Evolutionary conservation across 768 basidiomycete genomes (phyloP).

Genomic region (Calocybe indica): DNA sequence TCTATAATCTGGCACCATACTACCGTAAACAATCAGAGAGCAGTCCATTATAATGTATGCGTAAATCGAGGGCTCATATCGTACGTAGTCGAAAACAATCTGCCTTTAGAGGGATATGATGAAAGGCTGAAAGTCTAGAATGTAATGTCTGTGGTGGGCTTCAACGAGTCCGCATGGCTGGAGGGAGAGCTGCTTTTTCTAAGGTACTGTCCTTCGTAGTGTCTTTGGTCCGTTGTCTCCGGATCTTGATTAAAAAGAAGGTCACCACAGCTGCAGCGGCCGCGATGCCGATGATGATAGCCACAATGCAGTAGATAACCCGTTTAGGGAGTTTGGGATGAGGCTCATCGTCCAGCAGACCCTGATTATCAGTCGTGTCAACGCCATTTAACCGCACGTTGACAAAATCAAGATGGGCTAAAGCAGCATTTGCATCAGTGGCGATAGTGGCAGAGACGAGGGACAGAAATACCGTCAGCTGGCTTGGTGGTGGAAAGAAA

Average conservation of each 20-base stretch:
- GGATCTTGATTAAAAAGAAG: conserved; percentile 9
- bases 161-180: not conserved
- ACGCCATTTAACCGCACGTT: conserved; percentile 24
- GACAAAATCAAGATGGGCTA: conserved; percentile 33
- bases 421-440: not conserved
- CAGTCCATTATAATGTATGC: too few species aligned
- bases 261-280: conserved; percentile 5
- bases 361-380: conserved; percentile 18
- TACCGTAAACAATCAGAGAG: too few species aligned
- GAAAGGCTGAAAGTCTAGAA: too few species aligned
- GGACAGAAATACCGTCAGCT: conserved; percentile 25
- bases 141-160: too few species aligned
- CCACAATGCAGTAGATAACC: conserved; percentile 15
- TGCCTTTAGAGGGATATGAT: too few species aligned
- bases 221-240: not conserved
- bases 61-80: too few species aligned
- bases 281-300: conserved; percentile 8
- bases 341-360: conserved; percentile 2
- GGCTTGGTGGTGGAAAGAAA: conserved; percentile 51
- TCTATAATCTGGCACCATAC: too few species aligned
- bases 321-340: not conserved
- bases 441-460: not conserved
- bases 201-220: not conserved
- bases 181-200: not conserved
- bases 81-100: too few species aligned